Percentiles rank a stretch among this genome's conserved stretches.
phyloP scores from a whole-genome alignment of 2,329 filamentous ascomycete species.

The Penicillium hesseltinei region DNA sequence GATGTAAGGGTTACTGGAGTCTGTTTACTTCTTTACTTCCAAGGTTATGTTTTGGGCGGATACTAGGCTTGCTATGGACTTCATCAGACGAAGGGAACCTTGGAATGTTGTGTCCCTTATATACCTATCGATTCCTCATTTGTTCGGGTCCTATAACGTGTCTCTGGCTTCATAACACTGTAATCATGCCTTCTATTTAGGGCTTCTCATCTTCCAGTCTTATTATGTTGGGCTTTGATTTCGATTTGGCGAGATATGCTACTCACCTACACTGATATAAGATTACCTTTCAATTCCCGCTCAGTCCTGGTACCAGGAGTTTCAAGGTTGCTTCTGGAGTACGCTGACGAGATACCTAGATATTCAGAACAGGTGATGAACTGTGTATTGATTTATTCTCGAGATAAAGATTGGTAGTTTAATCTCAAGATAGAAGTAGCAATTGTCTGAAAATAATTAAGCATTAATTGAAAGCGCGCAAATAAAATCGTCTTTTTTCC shows the following conservation, averaged over 20 bases:
- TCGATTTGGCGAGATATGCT: no score
- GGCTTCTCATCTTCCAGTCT: not conserved
- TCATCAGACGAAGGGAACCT: no score
- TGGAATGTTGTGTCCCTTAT: not conserved
- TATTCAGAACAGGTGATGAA: not conserved
- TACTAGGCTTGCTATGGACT: not conserved
- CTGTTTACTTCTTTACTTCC: not conserved
- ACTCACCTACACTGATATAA: no score
- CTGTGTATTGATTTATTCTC: not conserved
- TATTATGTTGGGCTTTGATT: not conserved
- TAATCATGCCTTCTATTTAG: not conserved
- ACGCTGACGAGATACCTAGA: not conserved
- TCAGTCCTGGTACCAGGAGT: not conserved
- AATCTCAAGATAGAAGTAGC: not conserved
- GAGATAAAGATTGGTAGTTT: not conserved
- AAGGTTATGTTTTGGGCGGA: not conserved
- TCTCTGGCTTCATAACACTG: not conserved
- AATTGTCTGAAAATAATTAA: not conserved
- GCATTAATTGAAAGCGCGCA: conserved; percentile 1
- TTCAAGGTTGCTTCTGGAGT: not conserved
- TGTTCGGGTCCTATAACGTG: not conserved
- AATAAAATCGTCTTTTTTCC: not conserved
- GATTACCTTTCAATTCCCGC: not conserved
- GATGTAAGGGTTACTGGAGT: conserved; percentile 4
- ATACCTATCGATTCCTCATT: not conserved